Conservation (phyloP, 139 green algal species). For the Chlamydomonas schloesseri region DNA sequence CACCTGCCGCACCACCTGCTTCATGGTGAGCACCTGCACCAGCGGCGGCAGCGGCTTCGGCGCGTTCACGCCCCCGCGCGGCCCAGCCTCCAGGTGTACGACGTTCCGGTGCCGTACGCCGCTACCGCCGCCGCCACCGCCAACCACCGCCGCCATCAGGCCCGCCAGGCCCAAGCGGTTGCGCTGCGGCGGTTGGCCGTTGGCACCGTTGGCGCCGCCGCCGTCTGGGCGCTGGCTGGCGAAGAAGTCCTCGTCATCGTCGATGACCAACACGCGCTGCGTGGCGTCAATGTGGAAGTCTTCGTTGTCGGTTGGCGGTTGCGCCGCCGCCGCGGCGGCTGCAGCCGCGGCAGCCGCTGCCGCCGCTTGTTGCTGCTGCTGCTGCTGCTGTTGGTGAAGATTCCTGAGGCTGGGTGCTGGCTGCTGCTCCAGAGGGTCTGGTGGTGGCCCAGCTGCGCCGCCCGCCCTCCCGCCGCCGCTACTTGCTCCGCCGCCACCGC, state of each 20-base stretch:
- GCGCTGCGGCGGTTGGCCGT: background rate
- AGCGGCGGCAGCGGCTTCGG: constrained; percentile 25
- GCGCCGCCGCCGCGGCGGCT: background rate
- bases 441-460: background rate
- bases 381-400: constrained; percentile 20
- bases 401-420: background rate
- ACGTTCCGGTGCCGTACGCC: background rate
- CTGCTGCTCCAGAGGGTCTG: constrained; percentile 1
- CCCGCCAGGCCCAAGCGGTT: background rate
- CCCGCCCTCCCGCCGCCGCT: background rate
- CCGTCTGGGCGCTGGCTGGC: background rate
- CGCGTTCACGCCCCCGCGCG: background rate
- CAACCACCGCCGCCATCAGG: background rate
- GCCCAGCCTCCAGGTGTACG: constrained; percentile 5
- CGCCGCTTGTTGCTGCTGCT: background rate
- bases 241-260: constrained; percentile 10
- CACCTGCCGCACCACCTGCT: constrained; percentile 17
- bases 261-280: background rate
- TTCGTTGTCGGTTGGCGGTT: too few relatives aligned
- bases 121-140: background rate
- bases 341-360: constrained; percentile 11
- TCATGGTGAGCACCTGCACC: constrained; percentile 20
- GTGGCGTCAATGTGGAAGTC: too few relatives aligned
- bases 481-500: background rate
- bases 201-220: background rate